Base-by-base conservation (phyloP, 192 early-diverging fungal genomes). In the Coemansia sp. region DNA sequence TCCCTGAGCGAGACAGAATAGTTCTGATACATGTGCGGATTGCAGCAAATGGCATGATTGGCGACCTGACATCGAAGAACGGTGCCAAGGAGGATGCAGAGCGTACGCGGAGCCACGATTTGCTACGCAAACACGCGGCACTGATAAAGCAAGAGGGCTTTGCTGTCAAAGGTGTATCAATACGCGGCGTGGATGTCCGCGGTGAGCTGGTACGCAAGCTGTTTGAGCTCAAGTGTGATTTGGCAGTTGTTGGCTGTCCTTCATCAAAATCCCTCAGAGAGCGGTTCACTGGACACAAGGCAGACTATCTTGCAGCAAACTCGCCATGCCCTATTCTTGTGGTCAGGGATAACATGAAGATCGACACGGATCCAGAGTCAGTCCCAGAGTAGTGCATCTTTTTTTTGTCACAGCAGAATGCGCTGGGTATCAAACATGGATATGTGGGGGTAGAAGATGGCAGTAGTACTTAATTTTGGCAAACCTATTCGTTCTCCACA, bases 201-300 rank as follows among this genome's bases (percentile, higher is more conserved):
- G 77, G 77, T 59, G 77, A 79, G 68, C 66, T 79, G 56, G 56
- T 79, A 50, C 71, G 77, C 65, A 79, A 79, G 59, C 65, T 79
- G 22, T 63, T 79, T 32, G 77, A 79, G 72, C 65, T 79, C 41
- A 67, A 71, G 41, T 79, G 77, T 34, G 77, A 79, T 41, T 23
- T 79, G 41, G 49, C 58, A 1, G 57, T 79, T 3, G 54, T 73
- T 23, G 77, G 77, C 20, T 48, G 52, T 36, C 76, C 66, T 45
- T 33, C 58, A 29, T 58, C 60, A 19, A 79, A 70, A 50, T 66
- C 77, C 9, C 58, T 79, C 25, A 50, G 53, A 10, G 77, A 79
- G 58, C 63, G 77, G 13, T 43, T 79, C 7, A 68, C 65, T 17
- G 71, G 71, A 1, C 57, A 65, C 64, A 79, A 74, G 38, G 65